phyloP scores from a whole-genome alignment of 768 basidiomycete species.

The Phylloporus sp. region DNA sequence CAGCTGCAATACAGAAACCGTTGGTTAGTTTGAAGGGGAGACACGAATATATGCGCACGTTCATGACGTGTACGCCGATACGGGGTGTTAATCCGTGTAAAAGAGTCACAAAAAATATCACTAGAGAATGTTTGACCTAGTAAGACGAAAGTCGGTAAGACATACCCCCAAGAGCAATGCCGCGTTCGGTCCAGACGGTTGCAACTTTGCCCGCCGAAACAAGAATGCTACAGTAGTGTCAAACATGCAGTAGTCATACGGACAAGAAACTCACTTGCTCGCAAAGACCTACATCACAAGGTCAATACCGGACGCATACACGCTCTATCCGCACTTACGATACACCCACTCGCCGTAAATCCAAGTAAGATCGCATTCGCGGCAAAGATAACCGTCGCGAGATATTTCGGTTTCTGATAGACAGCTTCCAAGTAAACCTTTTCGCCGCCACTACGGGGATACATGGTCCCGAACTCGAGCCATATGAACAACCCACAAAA shows the following conservation, averaged over 20 bases:
- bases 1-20: slow-evolving; percentile 16
- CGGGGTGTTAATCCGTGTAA: slow-evolving; percentile 51
- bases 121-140: slow-evolving; percentile 23
- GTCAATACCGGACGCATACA: neutral
- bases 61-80: slow-evolving; percentile 48
- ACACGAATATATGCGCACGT: slow-evolving; percentile 31
- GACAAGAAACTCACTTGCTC: slow-evolving; percentile 27
- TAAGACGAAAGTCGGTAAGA: neutral
- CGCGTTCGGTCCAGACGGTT: slow-evolving; percentile 49
- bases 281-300: slow-evolving; percentile 28
- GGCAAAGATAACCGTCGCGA: slow-evolving; percentile 49
- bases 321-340: slow-evolving; percentile 33
- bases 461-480: slow-evolving; percentile 64
- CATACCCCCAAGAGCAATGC: slow-evolving; percentile 55
- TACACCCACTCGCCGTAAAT: slow-evolving; percentile 44
- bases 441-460: slow-evolving; percentile 58
- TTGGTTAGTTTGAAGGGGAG: slow-evolving; percentile 10
- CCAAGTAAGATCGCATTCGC: slow-evolving; percentile 43
- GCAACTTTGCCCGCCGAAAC: slow-evolving; percentile 39
- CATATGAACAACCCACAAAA: slow-evolving; percentile 60
- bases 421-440: slow-evolving; percentile 60
- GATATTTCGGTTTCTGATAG: slow-evolving; percentile 43
- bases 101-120: slow-evolving; percentile 45
- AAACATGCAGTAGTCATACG: no score
- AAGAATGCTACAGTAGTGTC: slow-evolving; percentile 39